Conservation (phyloP, 257 asterid species). For the Solanum lignicaule region DNA sequence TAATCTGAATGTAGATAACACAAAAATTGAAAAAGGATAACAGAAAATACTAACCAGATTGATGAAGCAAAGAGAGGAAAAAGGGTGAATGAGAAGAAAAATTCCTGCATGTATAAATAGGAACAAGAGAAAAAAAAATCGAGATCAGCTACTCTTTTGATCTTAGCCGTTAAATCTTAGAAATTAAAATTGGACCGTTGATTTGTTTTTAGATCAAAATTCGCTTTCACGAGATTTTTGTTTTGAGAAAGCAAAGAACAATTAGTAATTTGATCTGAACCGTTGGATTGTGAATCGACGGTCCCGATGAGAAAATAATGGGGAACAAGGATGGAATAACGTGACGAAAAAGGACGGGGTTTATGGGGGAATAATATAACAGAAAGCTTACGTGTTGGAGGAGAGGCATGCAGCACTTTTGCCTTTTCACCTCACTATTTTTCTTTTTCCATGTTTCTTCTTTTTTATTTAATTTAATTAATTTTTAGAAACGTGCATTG, state of each 20-base stretch:
- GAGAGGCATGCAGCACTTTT: slow-evolving; percentile 20
- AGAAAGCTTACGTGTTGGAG: slow-evolving; percentile 40
- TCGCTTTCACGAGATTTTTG: slow-evolving; percentile 34
- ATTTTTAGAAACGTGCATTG: too few species aligned
- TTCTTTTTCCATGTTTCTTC: background rate
- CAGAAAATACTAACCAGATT: slow-evolving; percentile 4
- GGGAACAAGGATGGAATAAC: slow-evolving; percentile 27
- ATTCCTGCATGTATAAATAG: slow-evolving; percentile 3
- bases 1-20: background rate
- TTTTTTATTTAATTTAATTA: background rate
- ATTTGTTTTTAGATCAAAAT: background rate
- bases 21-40: background rate
- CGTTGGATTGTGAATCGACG: slow-evolving; percentile 25
- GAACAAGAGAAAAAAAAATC: background rate
- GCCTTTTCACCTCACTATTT: background rate
- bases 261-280: slow-evolving; percentile 8
- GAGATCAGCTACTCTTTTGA: background rate
- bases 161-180: background rate
- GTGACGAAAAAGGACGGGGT: slow-evolving; percentile 16
- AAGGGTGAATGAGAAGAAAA: background rate
- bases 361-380: slow-evolving; percentile 5
- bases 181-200: background rate
- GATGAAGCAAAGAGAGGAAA: background rate
- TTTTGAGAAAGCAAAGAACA: slow-evolving; percentile 15
- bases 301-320: background rate